Evolutionary conservation across 2,329 filamentous ascomycete genomes (phyloP).

Genomic region (Ophiostoma triangulosporum): DNA sequence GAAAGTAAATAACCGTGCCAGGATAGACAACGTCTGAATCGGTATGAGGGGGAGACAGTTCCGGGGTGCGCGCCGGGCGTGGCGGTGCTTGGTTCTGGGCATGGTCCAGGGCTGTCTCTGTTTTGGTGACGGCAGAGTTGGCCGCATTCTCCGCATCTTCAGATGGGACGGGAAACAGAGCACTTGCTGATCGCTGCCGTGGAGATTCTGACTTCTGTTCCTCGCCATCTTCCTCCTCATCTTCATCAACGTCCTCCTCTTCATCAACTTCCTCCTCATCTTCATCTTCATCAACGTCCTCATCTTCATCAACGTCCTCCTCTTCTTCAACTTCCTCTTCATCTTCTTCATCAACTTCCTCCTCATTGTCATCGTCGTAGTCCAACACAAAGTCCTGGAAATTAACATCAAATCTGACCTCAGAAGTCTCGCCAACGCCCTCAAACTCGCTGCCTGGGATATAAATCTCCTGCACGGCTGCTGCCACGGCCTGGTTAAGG

Average conservation of each 20-base stretch:
- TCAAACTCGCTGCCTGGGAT: not conserved
- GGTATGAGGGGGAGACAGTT: not conserved
- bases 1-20: not conserved
- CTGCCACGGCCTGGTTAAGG: not conserved
- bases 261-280: no score
- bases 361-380: not conserved
- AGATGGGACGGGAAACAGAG: not conserved
- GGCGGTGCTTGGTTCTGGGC: not conserved
- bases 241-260: not conserved
- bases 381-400: not conserved
- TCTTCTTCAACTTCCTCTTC: not conserved
- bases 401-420: not conserved
- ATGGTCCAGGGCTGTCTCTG: not conserved
- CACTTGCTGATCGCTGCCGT: not conserved
- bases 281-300: no score
- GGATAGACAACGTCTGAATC: not conserved
- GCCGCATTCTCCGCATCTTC: not conserved
- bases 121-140: not conserved
- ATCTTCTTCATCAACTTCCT: not conserved
- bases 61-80: not conserved
- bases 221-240: not conserved
- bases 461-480: not conserved
- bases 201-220: not conserved
- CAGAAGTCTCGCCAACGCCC: not conserved
- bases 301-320: no score